These are phyloP conservation scores for Penicillium sp. DNA, from an alignment of 2,329 filamentous ascomycete species.

Conservation along the genomic window DNA sequence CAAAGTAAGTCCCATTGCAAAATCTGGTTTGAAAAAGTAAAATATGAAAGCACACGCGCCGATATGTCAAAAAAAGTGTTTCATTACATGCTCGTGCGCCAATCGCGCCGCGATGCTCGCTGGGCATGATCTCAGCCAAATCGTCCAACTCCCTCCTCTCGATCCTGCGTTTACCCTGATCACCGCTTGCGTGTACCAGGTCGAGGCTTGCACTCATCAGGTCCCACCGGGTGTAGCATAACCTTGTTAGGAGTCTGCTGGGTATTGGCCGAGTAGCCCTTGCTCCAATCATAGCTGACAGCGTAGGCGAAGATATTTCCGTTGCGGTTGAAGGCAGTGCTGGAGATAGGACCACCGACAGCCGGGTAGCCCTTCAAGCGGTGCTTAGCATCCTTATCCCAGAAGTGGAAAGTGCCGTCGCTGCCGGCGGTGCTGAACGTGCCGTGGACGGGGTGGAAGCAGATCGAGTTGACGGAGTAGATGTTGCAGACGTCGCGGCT, in stretches of 20 bases:
- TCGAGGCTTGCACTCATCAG: conserved; percentile 64
- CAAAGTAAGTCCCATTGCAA: conserved; percentile 20
- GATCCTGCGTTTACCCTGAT: conserved; percentile 16
- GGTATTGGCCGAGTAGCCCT: conserved; percentile 86
- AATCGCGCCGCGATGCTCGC: conserved; percentile 13
- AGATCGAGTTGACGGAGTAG: conserved; percentile 94
- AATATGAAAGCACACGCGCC: conserved; percentile 22
- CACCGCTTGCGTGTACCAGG: conserved; percentile 48
- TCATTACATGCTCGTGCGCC: conserved; percentile 32
- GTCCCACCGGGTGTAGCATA: conserved; percentile 75
- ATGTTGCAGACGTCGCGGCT: conserved; percentile 76
- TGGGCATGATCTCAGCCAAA: not conserved
- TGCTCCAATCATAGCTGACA: conserved; percentile 97
- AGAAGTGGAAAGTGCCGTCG: conserved; percentile 81
- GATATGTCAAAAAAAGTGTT: conserved; percentile 19
- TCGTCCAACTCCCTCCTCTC: conserved; percentile 2
- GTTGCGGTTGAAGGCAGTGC: conserved; percentile 86
- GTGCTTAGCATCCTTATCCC: conserved; percentile 88
- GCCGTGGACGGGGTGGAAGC: conserved; percentile 93
- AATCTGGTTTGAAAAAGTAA: conserved; percentile 15
- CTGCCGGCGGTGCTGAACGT: conserved; percentile 97
- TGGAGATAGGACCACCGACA: conserved; percentile 82
- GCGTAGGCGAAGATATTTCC: conserved; percentile 87
- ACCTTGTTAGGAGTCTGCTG: conserved; percentile 72
- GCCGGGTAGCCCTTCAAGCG: conserved; percentile 84